A percentile compares a stretch with the other conserved stretches of the same genome.
These are phyloP conservation scores for Yarrowia galli DNA, from an alignment of 1,139 yeast genomes.

Conservation along the genomic window DNA sequence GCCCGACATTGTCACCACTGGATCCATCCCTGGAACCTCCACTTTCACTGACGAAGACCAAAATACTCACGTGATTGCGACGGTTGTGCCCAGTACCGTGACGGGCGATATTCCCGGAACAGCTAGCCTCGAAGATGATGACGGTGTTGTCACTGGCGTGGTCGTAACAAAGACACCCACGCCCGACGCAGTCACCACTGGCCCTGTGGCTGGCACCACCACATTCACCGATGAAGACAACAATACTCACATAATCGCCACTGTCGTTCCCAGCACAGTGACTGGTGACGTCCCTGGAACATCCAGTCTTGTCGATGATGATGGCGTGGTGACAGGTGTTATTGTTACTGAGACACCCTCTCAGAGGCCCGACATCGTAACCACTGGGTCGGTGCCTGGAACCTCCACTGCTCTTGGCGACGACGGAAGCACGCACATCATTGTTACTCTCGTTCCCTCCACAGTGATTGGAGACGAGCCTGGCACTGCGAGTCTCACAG, in stretches of 20 bases:
- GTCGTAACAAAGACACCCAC: background rate
- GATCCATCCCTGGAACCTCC: background rate
- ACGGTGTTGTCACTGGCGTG: background rate
- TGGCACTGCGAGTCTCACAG: background rate
- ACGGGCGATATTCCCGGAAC: background rate
- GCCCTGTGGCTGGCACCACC: background rate
- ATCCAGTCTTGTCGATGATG: background rate
- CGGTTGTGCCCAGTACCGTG: background rate
- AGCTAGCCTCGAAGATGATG: background rate
- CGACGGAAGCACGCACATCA: background rate
- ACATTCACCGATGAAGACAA: background rate
- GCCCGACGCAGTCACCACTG: background rate
- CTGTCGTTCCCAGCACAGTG: background rate
- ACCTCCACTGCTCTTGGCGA: background rate
- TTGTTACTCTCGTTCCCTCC: background rate
- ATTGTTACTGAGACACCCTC: background rate
- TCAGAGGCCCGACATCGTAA: background rate
- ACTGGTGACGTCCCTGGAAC: background rate
- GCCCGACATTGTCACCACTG: background rate
- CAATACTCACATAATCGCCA: background rate
- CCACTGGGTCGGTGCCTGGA: constrained; percentile 4
- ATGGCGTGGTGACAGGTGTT: background rate
- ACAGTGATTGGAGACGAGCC: background rate
- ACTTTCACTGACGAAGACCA: background rate
- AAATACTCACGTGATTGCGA: background rate